Conservation (phyloP, 345 rosid genomes). For the Erysimum cheiranthoides region DNA sequence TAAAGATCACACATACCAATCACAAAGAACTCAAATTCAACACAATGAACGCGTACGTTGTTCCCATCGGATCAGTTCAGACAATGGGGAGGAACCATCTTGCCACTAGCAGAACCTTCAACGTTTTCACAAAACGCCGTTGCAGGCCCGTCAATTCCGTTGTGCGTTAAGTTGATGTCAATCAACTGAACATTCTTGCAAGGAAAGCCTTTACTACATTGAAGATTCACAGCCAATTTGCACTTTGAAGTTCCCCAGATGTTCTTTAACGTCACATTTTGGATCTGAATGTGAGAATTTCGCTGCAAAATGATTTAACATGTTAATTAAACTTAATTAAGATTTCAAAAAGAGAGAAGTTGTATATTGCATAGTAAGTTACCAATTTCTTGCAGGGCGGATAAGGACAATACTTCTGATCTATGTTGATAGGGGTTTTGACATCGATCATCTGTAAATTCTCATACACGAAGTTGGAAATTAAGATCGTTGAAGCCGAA, state of each 20-base stretch:
- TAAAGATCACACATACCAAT: neutral
- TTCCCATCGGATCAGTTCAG: neutral
- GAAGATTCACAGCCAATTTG: slow-evolving; percentile 37
- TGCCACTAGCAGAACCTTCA: slow-evolving; percentile 12
- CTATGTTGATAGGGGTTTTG: slow-evolving; percentile 18
- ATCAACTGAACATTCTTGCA: slow-evolving; percentile 31
- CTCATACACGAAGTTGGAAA: slow-evolving; percentile 9
- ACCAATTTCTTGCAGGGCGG: slow-evolving; percentile 14
- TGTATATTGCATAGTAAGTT: slow-evolving; percentile 19
- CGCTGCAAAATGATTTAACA: neutral
- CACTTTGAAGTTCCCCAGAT: slow-evolving; percentile 39
- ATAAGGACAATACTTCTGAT: slow-evolving; percentile 39
- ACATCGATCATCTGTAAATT: slow-evolving; percentile 35
- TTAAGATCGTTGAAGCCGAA: neutral
- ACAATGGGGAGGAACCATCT: slow-evolving; percentile 3
- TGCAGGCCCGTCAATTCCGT: slow-evolving; percentile 6
- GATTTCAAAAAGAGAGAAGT: neutral
- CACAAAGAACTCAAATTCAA: neutral
- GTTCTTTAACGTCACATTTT: slow-evolving; percentile 37
- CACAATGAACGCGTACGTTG: neutral
- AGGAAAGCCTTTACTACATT: slow-evolving; percentile 33
- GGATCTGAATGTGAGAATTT: slow-evolving; percentile 42
- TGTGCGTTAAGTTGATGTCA: slow-evolving; percentile 28
- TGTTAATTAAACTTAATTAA: neutral
- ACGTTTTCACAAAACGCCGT: slow-evolving; percentile 30